Evolutionary conservation across 2,329 filamentous ascomycete species (phyloP).

Genomic region (Neopestalotiopsis clavispora): DNA sequence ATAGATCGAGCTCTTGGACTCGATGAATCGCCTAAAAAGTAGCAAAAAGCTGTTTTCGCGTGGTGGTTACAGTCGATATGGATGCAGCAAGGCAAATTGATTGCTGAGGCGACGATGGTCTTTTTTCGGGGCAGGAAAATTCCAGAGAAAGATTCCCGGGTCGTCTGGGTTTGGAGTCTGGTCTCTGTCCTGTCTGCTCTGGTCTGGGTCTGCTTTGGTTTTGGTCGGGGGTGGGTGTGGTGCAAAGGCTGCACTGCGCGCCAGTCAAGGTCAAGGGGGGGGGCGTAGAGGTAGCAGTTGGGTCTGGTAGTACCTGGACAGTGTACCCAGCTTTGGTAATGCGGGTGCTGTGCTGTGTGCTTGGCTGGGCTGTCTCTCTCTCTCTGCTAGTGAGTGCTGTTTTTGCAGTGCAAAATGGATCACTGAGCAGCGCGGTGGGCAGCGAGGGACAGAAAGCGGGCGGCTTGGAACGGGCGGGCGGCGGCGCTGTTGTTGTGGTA

Average conservation of each 20-base stretch:
- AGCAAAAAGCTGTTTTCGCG: slow-evolving; percentile 8
- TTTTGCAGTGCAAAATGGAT: neutral
- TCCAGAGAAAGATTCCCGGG: slow-evolving; percentile 14
- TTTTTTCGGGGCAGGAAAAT: slow-evolving; percentile 13
- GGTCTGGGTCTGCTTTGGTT: neutral
- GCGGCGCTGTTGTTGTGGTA: slow-evolving; percentile 14
- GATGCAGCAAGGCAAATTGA: slow-evolving; percentile 13
- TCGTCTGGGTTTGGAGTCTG: slow-evolving; percentile 1
- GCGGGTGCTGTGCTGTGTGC: no score
- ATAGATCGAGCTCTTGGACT: slow-evolving; percentile 3
- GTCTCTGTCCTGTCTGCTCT: neutral
- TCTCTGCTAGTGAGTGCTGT: neutral
- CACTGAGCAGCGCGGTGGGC: neutral
- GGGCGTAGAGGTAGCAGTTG: no score
- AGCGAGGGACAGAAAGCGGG: neutral
- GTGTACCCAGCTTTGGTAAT: no score
- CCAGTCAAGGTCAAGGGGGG: no score
- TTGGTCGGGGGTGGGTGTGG: neutral
- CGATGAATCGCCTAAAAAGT: slow-evolving; percentile 9
- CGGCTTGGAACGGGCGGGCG: no score
- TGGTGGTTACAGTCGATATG: slow-evolving; percentile 3
- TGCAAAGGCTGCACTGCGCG: neutral
- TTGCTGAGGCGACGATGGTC: slow-evolving; percentile 13
- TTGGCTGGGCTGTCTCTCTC: no score
- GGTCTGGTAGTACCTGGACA: no score